Conservation (phyloP, 495 filamentous ascomycete species). For the Pyrenula aspistea region DNA sequence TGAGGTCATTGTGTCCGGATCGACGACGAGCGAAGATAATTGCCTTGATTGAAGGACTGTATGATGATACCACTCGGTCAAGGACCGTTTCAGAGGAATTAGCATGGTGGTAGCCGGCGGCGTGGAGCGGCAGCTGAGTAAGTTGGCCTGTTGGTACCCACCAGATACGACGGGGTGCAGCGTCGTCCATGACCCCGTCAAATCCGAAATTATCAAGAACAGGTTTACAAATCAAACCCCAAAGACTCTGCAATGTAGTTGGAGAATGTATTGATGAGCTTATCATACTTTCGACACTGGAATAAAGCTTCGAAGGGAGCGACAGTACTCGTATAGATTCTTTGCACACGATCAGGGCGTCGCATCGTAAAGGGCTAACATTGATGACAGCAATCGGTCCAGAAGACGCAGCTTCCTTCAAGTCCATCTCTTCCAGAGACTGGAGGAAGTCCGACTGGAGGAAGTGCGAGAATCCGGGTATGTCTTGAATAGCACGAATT, state of each 20-base stretch:
- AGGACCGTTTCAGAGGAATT: slow-evolving; percentile 7
- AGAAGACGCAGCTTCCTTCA: slow-evolving; percentile 4
- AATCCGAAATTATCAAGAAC: slow-evolving; percentile 5
- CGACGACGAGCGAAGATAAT: slow-evolving; percentile 7
- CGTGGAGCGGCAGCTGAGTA: slow-evolving; percentile 13
- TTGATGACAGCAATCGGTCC: slow-evolving; percentile 11
- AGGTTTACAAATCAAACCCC: slow-evolving; percentile 2
- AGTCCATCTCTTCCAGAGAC: not conserved
- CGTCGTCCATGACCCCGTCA: not conserved
- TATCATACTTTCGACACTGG: not conserved
- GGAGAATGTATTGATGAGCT: not conserved
- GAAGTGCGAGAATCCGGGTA: slow-evolving; percentile 8
- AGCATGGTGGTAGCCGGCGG: slow-evolving; percentile 3
- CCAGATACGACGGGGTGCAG: slow-evolving; percentile 10
- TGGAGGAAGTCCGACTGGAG: slow-evolving; percentile 2
- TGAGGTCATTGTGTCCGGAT: too few species aligned
- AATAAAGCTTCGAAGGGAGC: not conserved
- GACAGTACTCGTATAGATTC: not conserved
- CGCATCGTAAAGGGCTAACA: slow-evolving; percentile 6
- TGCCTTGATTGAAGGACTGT: slow-evolving; percentile 17
- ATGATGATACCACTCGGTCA: slow-evolving; percentile 16
- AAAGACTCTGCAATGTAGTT: slow-evolving; percentile 7
- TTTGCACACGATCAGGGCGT: slow-evolving; percentile 3
- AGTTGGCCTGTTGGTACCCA: slow-evolving; percentile 14
- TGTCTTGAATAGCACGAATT: slow-evolving; percentile 6